Conservation (phyloP, 495 filamentous ascomycete species). For the Trichocladium uniseriatum region DNA sequence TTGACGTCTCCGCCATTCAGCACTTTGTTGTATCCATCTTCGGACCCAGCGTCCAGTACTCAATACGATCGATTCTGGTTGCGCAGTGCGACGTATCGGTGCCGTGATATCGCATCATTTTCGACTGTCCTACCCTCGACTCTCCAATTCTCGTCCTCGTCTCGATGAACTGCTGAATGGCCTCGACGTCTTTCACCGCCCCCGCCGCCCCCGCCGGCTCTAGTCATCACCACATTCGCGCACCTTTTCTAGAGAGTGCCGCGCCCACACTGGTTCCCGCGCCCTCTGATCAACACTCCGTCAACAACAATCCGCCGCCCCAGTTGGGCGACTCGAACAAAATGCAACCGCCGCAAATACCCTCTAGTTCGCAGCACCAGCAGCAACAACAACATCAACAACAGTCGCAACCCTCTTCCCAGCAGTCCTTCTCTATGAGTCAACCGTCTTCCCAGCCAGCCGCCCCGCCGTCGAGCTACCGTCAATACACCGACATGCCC, state of each 20-base stretch:
- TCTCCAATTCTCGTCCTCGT: not conserved
- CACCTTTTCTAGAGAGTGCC: slow-evolving; percentile 29
- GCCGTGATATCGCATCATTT: too few relatives aligned
- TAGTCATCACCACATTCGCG: slow-evolving; percentile 14
- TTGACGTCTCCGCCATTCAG: not conserved
- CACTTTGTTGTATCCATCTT: too few relatives aligned
- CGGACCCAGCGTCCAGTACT: too few relatives aligned
- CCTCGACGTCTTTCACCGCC: slow-evolving; percentile 30
- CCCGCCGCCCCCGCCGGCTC: slow-evolving; percentile 10
- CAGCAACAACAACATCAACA: slow-evolving; percentile 4
- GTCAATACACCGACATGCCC: slow-evolving; percentile 35
- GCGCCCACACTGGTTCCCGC: slow-evolving; percentile 20
- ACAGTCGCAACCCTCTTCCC: slow-evolving; percentile 39
- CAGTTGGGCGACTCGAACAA: not conserved
- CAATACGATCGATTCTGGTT: slow-evolving; percentile 1
- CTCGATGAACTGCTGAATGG: slow-evolving; percentile 28
- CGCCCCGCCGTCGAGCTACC: slow-evolving; percentile 12
- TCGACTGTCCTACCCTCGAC: not conserved
- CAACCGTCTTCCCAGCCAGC: slow-evolving; percentile 32
- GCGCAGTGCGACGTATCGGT: too few relatives aligned
- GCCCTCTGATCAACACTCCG: not conserved
- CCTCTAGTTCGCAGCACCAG: slow-evolving; percentile 15
- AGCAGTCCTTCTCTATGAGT: slow-evolving; percentile 44
- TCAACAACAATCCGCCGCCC: slow-evolving; percentile 15
- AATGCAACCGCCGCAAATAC: slow-evolving; percentile 24